Conservation (phyloP, 345 rosid genomes). For the Rhodamnia rubescens region DNA sequence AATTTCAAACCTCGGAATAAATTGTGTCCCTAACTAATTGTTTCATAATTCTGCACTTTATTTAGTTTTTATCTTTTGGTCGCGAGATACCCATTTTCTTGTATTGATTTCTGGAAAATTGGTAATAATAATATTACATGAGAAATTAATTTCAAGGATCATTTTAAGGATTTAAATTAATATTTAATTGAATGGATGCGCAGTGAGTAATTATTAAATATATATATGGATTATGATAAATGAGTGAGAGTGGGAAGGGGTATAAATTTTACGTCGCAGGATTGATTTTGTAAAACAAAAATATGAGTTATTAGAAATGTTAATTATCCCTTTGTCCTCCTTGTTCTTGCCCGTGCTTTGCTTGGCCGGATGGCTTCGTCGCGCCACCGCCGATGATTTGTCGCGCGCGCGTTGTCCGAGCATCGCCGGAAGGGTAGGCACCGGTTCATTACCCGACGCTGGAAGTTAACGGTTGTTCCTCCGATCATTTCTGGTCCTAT, state of each 20-base stretch:
- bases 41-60: neutral
- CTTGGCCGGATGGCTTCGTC: neutral
- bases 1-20: neutral
- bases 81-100: neutral
- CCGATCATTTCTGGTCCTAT: neutral
- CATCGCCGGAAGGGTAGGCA: constrained; percentile 12
- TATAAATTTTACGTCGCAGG: too few relatives aligned
- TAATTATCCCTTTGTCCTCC: neutral
- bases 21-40: neutral
- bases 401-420: constrained; percentile 7
- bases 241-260: neutral
- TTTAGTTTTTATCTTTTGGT: neutral
- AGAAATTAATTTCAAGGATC: neutral
- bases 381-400: neutral
- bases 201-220: neutral
- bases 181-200: neutral
- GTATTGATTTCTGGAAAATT: neutral
- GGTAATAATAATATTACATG: neutral
- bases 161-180: neutral
- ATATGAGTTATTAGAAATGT: neutral
- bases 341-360: neutral
- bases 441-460: neutral
- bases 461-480: too few relatives aligned
- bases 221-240: neutral
- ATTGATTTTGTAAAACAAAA: too few relatives aligned